Conservation (phyloP, 805 yeast genomes). For the Ogataea thermomethanolica region DNA sequence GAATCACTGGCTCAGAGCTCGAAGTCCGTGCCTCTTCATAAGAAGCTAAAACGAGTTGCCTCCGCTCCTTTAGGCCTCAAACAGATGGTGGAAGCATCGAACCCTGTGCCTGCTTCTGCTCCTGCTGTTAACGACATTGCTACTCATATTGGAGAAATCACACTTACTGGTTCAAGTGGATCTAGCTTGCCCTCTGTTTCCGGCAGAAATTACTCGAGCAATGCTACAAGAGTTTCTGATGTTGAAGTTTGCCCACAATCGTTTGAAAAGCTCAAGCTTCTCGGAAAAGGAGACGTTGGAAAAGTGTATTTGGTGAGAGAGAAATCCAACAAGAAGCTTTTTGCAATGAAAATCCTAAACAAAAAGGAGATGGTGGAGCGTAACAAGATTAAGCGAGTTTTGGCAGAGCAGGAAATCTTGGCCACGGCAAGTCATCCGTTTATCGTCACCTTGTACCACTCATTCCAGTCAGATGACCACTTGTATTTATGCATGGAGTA, state of each 20-base stretch:
- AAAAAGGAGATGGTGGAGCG: constrained; percentile 94
- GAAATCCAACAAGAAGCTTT: constrained; percentile 65
- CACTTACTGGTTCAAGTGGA: constrained; percentile 23
- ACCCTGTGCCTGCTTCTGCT: constrained; percentile 15
- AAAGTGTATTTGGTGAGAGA: constrained; percentile 91
- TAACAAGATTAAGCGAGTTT: constrained; percentile 88
- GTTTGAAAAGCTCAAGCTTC: constrained; percentile 82
- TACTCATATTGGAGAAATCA: constrained; percentile 38
- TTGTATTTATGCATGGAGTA: constrained; percentile 96
- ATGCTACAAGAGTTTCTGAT: constrained; percentile 67
- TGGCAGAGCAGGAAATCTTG: constrained; percentile 94
- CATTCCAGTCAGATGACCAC: constrained; percentile 91
- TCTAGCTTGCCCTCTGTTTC: not conserved
- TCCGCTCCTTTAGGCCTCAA: constrained; percentile 74
- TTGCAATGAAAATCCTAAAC: constrained; percentile 88
- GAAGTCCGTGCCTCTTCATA: constrained; percentile 30
- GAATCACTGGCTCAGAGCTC: constrained; percentile 1
- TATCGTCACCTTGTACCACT: constrained; percentile 92
- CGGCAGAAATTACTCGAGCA: constrained; percentile 64
- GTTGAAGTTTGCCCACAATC: constrained; percentile 83
- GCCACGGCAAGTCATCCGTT: constrained; percentile 97
- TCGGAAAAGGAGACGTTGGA: constrained; percentile 98
- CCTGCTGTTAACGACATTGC: constrained; percentile 17
- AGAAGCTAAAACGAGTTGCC: constrained; percentile 66
- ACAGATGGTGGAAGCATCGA: constrained; percentile 24